Evolutionary conservation across 495 filamentous ascomycete species (phyloP), one percentile per base, ranked within the genome.

Genomic region (Penicillium diatomitis): DNA sequence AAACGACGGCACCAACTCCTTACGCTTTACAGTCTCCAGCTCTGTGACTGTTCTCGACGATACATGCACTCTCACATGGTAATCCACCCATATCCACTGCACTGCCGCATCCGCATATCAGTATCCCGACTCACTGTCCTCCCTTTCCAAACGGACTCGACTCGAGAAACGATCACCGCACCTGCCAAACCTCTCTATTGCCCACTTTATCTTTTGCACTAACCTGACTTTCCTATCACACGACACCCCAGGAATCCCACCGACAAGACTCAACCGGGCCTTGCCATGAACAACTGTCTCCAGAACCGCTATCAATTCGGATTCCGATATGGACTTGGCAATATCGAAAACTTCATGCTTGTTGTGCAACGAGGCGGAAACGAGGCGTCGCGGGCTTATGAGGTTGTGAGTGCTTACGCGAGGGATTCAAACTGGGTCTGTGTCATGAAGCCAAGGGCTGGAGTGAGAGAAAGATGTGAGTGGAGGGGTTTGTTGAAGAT

Each of bases 261-360:
- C 11, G 28, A 32, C 4, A 35, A 11, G 4, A 41, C 41, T 31
- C 53, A 55, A 11, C 53, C 53, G 0, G 40, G 45, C 27, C 50
- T 55, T 7, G 48, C 46, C n/a, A 29, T 32, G 10, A 43, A 45
- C 34, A 48, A 34, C 30, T 56, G 53, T 32, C 40, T 30, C 6
- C 36, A 44, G 9, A 11, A 44, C 31, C 32, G 43, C 8, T 52
- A 41, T n/a, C 41, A 49, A 38, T 56, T 56, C 41, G 49, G 49
- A 9, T 49, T 56, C 38, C 53, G 53, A 12, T 56, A 56, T 29
- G 49, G 53, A 2, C 41, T 56, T 29, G 45, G 51, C 4, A 45
- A 52, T 40, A 51, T 56, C 9, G 49, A 56, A 41, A 39, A 46
- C 27, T 56, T 56, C 4, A 33, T 34, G 6, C 34, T 56, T 5